Conservation (phyloP, 768 basidiomycete species). For the Myochromella boudieri region DNA sequence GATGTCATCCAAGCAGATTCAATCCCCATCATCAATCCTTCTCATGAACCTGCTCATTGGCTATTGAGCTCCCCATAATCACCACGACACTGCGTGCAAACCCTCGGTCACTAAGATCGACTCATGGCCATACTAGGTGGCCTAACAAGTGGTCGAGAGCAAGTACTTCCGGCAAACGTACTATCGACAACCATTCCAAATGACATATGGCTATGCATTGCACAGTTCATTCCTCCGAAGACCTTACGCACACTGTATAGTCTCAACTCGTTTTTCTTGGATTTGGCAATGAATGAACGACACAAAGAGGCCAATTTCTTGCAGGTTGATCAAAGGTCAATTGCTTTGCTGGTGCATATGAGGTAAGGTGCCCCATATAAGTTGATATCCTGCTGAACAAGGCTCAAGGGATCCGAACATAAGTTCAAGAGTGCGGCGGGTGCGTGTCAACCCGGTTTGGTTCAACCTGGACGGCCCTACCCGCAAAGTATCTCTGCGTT, state of each 20-base stretch:
- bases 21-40: too few relatives aligned
- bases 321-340: conserved; percentile 7
- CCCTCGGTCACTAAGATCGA: too few relatives aligned
- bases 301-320: conserved; percentile 14
- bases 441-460: conserved; percentile 17
- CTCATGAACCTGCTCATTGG: too few relatives aligned
- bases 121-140: too few relatives aligned
- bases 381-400: neutral
- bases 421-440: conserved; percentile 10
- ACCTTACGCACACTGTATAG: conserved; percentile 18
- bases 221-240: conserved; percentile 17
- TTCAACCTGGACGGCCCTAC: conserved; percentile 7
- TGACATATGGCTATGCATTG: conserved; percentile 21
- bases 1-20: too few relatives aligned
- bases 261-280: conserved; percentile 18
- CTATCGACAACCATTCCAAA: neutral
- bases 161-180: too few relatives aligned
- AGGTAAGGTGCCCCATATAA: conserved; percentile 2
- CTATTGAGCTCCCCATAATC: too few relatives aligned
- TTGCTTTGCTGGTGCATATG: conserved; percentile 13
- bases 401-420: conserved; percentile 10
- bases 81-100: too few relatives aligned
- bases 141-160: too few relatives aligned
- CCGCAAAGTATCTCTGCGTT: conserved; percentile 3
- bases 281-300: conserved; percentile 20